Conservation (phyloP, 1,139 yeast genomes). For the Lodderomyces parapsilosis region DNA sequence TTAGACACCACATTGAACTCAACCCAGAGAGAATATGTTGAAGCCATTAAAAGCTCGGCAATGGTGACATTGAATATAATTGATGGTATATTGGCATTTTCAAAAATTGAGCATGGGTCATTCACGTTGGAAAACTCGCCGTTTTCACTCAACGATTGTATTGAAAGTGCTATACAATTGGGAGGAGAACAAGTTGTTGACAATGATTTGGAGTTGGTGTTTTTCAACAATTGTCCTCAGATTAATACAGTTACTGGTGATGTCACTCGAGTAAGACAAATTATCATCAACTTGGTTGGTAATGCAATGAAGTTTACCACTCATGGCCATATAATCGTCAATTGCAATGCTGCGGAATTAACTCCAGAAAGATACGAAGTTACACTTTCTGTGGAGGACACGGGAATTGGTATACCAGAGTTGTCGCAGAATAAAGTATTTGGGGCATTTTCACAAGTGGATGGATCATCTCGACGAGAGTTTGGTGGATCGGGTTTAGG, state of each 20-base stretch:
- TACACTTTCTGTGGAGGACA: conserved; percentile 46
- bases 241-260: conserved; percentile 50
- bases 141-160: conserved; percentile 51
- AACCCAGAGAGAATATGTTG: conserved; percentile 54
- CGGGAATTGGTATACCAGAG: conserved; percentile 63
- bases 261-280: conserved; percentile 51
- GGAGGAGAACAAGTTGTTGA: conserved; percentile 53
- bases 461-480: conserved; percentile 55
- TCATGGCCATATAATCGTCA: conserved; percentile 46
- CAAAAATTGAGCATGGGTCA: conserved; percentile 58
- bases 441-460: conserved; percentile 61
- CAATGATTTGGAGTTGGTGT: conserved; percentile 49
- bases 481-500: conserved; percentile 66
- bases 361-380: conserved; percentile 41
- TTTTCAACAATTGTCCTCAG: conserved; percentile 42
- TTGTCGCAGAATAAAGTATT: conserved; percentile 49
- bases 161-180: conserved; percentile 52
- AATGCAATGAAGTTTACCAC: conserved; percentile 59
- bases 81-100: conserved; percentile 57
- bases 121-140: conserved; percentile 45
- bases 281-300: conserved; percentile 54
- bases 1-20: conserved; percentile 48
- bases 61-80: conserved; percentile 54
- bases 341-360: conserved; percentile 29
- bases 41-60: conserved; percentile 52